phyloP scores from a whole-genome alignment of 2,329 filamentous ascomycete species.

The Aspergillus carbonarius region DNA sequence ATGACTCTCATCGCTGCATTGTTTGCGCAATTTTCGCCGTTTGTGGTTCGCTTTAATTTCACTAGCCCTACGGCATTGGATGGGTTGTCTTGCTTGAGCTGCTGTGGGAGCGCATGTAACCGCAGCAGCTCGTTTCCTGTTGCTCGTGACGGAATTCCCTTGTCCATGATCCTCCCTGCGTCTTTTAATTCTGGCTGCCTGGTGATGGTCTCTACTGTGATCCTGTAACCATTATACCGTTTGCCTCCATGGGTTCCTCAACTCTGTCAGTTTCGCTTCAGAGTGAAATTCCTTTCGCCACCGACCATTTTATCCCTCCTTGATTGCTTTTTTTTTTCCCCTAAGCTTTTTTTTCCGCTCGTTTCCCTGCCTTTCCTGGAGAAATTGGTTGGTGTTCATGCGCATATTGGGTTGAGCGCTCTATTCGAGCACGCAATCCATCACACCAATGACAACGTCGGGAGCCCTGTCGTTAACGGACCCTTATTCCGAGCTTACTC shows the following conservation, averaged over 20 bases:
- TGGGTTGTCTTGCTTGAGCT: conserved; percentile 14
- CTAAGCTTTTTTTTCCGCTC: neutral
- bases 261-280: neutral
- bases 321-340: conserved; percentile 4
- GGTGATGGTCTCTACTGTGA: neutral
- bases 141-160: neutral
- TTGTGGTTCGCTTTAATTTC: conserved; percentile 28
- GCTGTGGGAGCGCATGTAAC: conserved; percentile 10
- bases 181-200: conserved; percentile 9
- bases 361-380: neutral
- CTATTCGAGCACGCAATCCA: conserved; percentile 38
- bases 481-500: conserved; percentile 20
- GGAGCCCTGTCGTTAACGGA: conserved; percentile 23
- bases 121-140: neutral
- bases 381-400: neutral
- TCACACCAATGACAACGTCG: conserved; percentile 34
- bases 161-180: neutral
- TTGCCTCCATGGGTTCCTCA: neutral
- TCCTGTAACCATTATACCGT: conserved; percentile 9
- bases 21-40: conserved; percentile 33
- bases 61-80: conserved; percentile 13
- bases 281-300: neutral
- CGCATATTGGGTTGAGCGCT: conserved; percentile 15
- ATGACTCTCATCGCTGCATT: conserved; percentile 32
- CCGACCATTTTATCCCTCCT: neutral